Evolutionary conservation across 2,329 filamentous ascomycete genomes (phyloP).

Genomic region (Fusarium cyanostomum): DNA sequence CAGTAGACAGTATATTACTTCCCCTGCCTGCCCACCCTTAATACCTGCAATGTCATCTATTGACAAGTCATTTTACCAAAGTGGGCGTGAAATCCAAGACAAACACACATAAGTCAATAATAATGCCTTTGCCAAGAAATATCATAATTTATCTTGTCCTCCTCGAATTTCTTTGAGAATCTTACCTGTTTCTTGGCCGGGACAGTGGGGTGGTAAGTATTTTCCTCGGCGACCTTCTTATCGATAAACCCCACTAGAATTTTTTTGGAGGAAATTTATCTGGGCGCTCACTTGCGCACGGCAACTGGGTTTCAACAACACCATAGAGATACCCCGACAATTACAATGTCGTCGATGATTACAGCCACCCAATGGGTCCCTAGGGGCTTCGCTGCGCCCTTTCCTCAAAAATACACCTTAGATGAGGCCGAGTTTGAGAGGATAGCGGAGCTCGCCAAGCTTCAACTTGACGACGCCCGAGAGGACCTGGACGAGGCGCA

Average conservation of each 20-base stretch:
- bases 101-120: too few species aligned
- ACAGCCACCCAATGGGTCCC: constrained; percentile 81
- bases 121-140: too few species aligned
- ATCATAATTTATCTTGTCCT: too few species aligned
- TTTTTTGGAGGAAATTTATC: constrained; percentile 49
- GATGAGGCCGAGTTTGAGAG: constrained; percentile 80
- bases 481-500: constrained; percentile 82
- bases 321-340: constrained; percentile 43
- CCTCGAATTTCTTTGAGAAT: too few species aligned
- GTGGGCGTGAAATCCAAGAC: too few species aligned
- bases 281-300: constrained; percentile 24
- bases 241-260: constrained; percentile 54
- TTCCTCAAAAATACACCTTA: constrained; percentile 78
- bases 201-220: neutral
- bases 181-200: too few species aligned
- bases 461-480: constrained; percentile 91
- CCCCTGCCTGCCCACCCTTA: too few species aligned
- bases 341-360: constrained; percentile 73
- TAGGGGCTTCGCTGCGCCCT: constrained; percentile 78
- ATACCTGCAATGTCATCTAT: too few species aligned
- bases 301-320: constrained; percentile 29
- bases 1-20: too few species aligned
- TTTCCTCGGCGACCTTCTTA: constrained; percentile 36
- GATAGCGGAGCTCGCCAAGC: constrained; percentile 77
- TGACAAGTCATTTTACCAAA: too few species aligned